Base-by-base conservation (phyloP, 1,284 basidiomycete species). In the Ceratobasidium sp. region DNA sequence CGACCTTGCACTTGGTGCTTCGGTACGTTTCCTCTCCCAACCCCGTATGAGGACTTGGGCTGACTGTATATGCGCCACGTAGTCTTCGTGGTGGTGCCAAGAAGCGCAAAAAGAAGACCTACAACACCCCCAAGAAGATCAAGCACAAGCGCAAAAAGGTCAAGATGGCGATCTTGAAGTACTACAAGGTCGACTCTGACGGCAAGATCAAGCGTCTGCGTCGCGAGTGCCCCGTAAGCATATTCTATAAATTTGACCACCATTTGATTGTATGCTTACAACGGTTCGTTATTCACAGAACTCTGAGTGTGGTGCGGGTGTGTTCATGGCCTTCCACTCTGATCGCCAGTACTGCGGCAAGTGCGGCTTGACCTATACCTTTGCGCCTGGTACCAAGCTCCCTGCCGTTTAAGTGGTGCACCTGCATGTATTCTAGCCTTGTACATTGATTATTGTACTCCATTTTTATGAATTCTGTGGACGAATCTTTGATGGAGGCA, bases 141-240 rank as follows among this genome's bases (percentile, higher is more conserved):
- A 98, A 98, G 91, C 96, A 98, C 89, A 98, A 98, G 91, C 92
- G 93, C 84, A 97, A 97, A 89, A 98, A 98, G 89, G 95, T 98
- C 88, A 99, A 97, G 87, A 87, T 88, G 96, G 87, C 95, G 80
- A 96, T 98, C 86, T 88, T 99, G 83, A 98, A 98, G 86, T 98
- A 98, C 89, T 98, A 98, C 88, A 98, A 96, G 87, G 96, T 99
- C 80, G 96, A 98, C 85, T 95, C 94, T 73, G 96, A 98, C 81
- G 98, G 97, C 83, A 98, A 98, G 87, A 96, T 99, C 88, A 97
- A 98, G 89, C 95, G 97, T 82, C 91, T 99, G 76, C 91, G 97
- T 81, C 93, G 97, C 80, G 97, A 98, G 85, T 98, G 97, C 85
- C 95, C 95, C 59, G 79, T 73, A 38, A 54, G 74, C 69, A 4